Conservation (phyloP, 345 rosid species). For the Aurinia saxatilis region DNA sequence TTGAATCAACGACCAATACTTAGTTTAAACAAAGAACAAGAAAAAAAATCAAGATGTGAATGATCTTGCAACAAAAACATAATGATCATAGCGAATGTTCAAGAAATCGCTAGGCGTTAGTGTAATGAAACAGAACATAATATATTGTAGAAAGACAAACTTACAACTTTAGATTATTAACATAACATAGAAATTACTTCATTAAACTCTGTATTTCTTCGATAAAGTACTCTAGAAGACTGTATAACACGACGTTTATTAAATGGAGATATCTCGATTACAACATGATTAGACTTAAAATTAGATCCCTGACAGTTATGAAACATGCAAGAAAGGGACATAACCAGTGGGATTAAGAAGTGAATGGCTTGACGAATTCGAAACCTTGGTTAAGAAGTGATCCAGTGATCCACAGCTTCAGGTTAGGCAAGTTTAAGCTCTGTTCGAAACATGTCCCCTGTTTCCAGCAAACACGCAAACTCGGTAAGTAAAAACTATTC, state of each 20-base stretch:
- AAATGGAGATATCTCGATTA: background rate
- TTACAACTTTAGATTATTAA: background rate
- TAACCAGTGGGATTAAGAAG: background rate
- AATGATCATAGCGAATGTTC: too few species aligned
- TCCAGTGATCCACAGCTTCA: slow-evolving; percentile 66
- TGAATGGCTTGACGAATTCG: slow-evolving; percentile 33
- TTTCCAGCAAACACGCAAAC: background rate
- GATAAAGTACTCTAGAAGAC: background rate
- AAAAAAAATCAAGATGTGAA: too few species aligned
- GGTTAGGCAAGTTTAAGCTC: slow-evolving; percentile 46
- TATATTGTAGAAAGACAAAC: background rate
- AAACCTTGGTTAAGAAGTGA: slow-evolving; percentile 80
- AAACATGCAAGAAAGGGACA: slow-evolving; percentile 5
- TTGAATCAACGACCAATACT: too few species aligned
- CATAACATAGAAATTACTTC: background rate
- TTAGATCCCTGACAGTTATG: background rate
- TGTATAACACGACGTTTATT: background rate
- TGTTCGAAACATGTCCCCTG: slow-evolving; percentile 49
- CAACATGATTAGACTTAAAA: slow-evolving; percentile 3
- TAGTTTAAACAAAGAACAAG: too few species aligned
- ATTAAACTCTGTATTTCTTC: background rate
- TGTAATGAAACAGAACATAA: background rate
- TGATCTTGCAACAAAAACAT: too few species aligned
- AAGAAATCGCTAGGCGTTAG: too few species aligned
- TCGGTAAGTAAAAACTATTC: background rate